phyloP scores from a whole-genome alignment of 257 asterid genomes.

The Leptodermis oblonga region DNA sequence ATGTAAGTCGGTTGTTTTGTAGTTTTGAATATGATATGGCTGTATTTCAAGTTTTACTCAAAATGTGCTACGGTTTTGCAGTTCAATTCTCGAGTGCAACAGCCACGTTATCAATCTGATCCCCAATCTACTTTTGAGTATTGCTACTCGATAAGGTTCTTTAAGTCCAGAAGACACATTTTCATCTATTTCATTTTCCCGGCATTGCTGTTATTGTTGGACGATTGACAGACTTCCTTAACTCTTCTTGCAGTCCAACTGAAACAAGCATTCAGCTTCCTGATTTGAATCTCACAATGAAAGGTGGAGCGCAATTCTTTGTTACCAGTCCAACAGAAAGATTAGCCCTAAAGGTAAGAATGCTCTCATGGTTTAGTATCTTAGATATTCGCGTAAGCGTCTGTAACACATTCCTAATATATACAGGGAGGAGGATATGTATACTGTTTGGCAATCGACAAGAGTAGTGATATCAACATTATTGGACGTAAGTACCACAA shows the following conservation, averaged over 20 bases:
- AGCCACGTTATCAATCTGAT: slow-evolving; percentile 50
- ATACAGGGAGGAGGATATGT: slow-evolving; percentile 46
- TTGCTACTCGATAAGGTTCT: slow-evolving; percentile 71
- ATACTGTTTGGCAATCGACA: slow-evolving; percentile 77
- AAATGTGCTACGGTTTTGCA: slow-evolving; percentile 31
- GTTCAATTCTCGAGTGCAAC: slow-evolving; percentile 56
- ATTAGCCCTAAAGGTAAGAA: slow-evolving; percentile 46
- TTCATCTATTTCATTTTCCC: slow-evolving; percentile 1
- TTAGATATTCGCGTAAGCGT: slow-evolving; percentile 7
- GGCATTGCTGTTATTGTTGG: not conserved
- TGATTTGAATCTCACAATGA: slow-evolving; percentile 65
- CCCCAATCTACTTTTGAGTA: slow-evolving; percentile 54
- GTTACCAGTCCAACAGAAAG: slow-evolving; percentile 46
- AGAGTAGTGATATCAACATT: slow-evolving; percentile 69
- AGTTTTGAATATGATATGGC: not conserved
- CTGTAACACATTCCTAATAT: slow-evolving; percentile 19
- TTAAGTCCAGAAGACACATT: slow-evolving; percentile 8
- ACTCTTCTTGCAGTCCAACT: slow-evolving; percentile 44
- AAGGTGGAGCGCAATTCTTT: slow-evolving; percentile 58
- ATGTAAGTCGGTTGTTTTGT: slow-evolving; percentile 42
- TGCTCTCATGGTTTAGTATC: slow-evolving; percentile 4
- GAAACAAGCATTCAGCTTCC: slow-evolving; percentile 47
- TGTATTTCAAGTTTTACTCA: not conserved
- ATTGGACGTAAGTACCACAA: slow-evolving; percentile 82
- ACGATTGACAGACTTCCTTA: slow-evolving; percentile 17